These are phyloP conservation scores for Eutypa lata DNA, from an alignment of 2,329 filamentous ascomycete species.

Conservation along the genomic window DNA sequence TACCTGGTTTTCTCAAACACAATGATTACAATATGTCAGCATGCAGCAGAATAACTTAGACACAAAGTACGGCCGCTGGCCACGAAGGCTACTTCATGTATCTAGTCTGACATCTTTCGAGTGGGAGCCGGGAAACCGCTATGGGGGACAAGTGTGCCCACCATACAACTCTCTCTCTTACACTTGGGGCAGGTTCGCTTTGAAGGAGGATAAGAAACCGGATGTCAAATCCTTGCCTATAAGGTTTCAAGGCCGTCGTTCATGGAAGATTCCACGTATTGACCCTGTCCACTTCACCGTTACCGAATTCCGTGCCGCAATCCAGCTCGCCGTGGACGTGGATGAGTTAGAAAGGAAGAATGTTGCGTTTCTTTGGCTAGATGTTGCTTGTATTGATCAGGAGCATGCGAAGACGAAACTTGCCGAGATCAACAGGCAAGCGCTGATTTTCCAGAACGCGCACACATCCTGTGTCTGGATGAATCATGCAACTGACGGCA, in stretches of 20 bases:
- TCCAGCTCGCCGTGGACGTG: not conserved
- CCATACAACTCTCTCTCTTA: constrained; percentile 1
- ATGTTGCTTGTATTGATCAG: constrained; percentile 5
- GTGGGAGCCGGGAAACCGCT: not conserved
- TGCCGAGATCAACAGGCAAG: constrained; percentile 2
- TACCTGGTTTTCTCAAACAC: too few relatives aligned
- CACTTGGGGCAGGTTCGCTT: constrained; percentile 1
- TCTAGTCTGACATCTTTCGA: constrained; percentile 1
- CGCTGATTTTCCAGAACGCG: constrained; percentile 2
- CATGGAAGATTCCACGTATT: constrained; percentile 4
- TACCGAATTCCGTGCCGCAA: not conserved
- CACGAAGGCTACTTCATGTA: constrained; percentile 2
- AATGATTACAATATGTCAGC: too few relatives aligned
- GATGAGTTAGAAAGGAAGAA: not conserved
- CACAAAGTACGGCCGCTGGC: not conserved
- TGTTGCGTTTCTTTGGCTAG: constrained; percentile 1
- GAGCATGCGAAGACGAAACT: not conserved
- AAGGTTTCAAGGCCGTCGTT: not conserved
- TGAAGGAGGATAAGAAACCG: not conserved
- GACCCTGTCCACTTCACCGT: constrained; percentile 3
- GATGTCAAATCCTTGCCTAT: not conserved
- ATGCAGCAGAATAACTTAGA: not conserved
- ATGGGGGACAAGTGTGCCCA: not conserved
- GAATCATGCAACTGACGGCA: not conserved
- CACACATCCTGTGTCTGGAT: constrained; percentile 1